A percentile compares a stretch with the other conserved stretches of the same genome.
These are phyloP conservation scores for Cardiospermum halicacabum DNA, from an alignment of 345 rosid genomes.

Conservation along the genomic window DNA sequence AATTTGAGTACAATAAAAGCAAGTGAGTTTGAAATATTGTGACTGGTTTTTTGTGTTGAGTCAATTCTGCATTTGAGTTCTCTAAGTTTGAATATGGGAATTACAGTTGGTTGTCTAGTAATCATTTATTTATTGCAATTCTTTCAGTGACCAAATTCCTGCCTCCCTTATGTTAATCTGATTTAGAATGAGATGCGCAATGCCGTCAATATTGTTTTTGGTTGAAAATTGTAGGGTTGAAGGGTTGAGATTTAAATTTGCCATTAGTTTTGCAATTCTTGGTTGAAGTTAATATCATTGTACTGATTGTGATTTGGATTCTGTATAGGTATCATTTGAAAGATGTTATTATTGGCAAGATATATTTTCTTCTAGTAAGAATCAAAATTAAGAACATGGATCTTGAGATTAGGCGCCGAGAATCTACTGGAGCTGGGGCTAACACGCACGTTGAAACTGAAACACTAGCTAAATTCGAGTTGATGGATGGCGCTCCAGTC, in stretches of 20 bases:
- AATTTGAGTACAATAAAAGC: slow-evolving; percentile 98
- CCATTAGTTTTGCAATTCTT: neutral
- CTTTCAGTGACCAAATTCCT: neutral
- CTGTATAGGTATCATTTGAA: slow-evolving; percentile 87
- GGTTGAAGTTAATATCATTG: slow-evolving; percentile 8
- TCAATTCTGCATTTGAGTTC: neutral
- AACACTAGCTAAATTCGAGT: slow-evolving; percentile 91
- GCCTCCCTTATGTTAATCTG: neutral
- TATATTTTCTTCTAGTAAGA: slow-evolving; percentile 95
- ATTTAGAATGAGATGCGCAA: neutral
- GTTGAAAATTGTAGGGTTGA: neutral
- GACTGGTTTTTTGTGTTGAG: neutral
- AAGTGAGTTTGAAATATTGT: slow-evolving; percentile 49
- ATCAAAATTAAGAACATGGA: slow-evolving; percentile 99
- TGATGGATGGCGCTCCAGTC: slow-evolving; percentile 99
- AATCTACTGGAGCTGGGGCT: slow-evolving; percentile 94
- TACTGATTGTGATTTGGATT: slow-evolving; percentile 16
- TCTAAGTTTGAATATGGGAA: neutral
- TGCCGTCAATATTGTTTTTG: neutral
- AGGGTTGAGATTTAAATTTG: slow-evolving; percentile 4
- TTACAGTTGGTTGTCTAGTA: neutral
- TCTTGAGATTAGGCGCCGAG: slow-evolving; percentile 95
- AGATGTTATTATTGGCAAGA: slow-evolving; percentile 96
- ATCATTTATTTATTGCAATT: neutral
- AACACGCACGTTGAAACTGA: slow-evolving; percentile 98